phyloP scores from a whole-genome alignment of 352 stramenopile genomes.

The Globisporangium paddicum region DNA sequence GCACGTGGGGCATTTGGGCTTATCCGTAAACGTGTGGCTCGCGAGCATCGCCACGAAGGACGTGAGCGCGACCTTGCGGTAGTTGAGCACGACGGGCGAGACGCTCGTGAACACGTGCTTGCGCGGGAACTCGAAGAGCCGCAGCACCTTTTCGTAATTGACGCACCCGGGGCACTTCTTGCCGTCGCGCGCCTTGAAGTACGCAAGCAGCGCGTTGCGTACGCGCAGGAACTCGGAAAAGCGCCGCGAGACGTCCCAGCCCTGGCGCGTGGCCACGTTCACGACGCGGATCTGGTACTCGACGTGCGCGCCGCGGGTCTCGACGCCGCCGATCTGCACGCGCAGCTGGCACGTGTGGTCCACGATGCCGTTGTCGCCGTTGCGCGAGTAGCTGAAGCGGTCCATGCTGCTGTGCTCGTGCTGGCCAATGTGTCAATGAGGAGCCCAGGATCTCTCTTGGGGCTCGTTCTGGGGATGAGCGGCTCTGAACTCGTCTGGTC shows the following conservation, averaged over 20 bases:
- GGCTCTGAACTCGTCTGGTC: neutral
- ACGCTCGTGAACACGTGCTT: slow-evolving; percentile 84
- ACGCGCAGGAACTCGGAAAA: slow-evolving; percentile 84
- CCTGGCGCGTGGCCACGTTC: slow-evolving; percentile 61
- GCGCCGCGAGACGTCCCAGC: slow-evolving; percentile 64
- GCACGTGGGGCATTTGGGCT: slow-evolving; percentile 79
- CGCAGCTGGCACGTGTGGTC: slow-evolving; percentile 72
- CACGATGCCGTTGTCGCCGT: slow-evolving; percentile 49
- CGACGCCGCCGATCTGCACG: slow-evolving; percentile 49
- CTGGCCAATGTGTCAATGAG: slow-evolving; percentile 2
- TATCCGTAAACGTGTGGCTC: slow-evolving; percentile 77
- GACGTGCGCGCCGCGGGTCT: slow-evolving; percentile 42
- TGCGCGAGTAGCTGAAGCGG: slow-evolving; percentile 81
- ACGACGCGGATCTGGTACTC: slow-evolving; percentile 68
- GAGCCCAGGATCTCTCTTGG: neutral
- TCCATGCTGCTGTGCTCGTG: slow-evolving; percentile 29
- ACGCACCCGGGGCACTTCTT: slow-evolving; percentile 78
- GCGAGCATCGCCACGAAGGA: slow-evolving; percentile 68
- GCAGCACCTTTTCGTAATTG: slow-evolving; percentile 81
- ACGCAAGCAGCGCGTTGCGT: slow-evolving; percentile 60
- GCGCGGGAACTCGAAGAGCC: slow-evolving; percentile 77
- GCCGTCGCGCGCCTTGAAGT: slow-evolving; percentile 39
- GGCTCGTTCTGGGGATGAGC: neutral
- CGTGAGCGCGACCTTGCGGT: slow-evolving; percentile 71
- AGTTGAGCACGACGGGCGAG: slow-evolving; percentile 69